These are phyloP conservation scores for Tuber umbilicatum DNA, from an alignment of 495 filamentous ascomycete species.

Conservation along the genomic window DNA sequence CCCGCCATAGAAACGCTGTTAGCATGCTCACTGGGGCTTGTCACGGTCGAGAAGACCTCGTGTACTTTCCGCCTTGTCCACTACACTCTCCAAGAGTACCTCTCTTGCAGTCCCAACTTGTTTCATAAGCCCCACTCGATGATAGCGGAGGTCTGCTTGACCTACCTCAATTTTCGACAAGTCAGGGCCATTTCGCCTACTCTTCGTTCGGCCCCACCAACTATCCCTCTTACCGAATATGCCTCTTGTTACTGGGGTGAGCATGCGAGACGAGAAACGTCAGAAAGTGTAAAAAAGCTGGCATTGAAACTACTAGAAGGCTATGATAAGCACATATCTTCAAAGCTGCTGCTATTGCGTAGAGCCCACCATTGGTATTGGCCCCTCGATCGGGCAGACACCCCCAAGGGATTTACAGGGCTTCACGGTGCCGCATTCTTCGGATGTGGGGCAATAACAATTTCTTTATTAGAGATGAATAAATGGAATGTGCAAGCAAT, in stretches of 20 bases:
- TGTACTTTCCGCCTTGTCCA: too few relatives aligned
- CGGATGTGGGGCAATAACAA: background rate
- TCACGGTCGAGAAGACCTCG: too few relatives aligned
- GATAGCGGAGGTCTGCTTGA: background rate
- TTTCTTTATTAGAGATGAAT: background rate
- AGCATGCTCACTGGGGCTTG: too few relatives aligned
- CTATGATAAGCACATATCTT: background rate
- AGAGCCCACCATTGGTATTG: accelerated
- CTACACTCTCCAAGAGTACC: too few relatives aligned
- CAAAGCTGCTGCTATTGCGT: background rate
- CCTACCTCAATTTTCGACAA: background rate
- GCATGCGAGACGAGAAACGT: background rate
- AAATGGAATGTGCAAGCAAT: background rate
- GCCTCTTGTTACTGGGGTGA: background rate
- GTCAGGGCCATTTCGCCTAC: background rate
- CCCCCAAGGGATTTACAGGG: background rate
- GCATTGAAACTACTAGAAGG: background rate
- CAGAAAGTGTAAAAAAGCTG: background rate
- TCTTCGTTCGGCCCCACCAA: background rate
- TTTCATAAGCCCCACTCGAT: background rate
- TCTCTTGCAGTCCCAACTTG: background rate
- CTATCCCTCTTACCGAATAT: background rate
- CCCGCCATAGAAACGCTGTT: too few relatives aligned
- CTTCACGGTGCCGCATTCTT: background rate
- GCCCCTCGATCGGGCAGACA: background rate